Conservation (phyloP, 805 yeast species). For the Yarrowia phangngaensis region DNA sequence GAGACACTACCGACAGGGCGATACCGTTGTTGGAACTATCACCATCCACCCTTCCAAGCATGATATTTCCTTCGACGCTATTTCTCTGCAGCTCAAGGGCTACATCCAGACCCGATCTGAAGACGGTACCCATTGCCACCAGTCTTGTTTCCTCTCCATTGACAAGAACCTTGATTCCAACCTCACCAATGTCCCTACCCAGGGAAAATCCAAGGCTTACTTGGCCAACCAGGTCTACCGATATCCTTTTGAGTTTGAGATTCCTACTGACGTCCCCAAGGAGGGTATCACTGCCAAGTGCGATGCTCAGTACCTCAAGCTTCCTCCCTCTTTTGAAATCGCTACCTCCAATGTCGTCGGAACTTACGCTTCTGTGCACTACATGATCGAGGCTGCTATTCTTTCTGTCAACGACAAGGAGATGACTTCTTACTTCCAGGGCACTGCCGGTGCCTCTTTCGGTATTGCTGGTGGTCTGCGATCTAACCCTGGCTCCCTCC, state of each 20-base stretch:
- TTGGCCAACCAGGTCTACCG: slow-evolving; percentile 25
- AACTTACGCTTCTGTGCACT: slow-evolving; percentile 21
- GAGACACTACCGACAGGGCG: slow-evolving; percentile 25
- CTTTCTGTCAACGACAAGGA: slow-evolving; percentile 18
- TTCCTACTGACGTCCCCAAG: slow-evolving; percentile 17
- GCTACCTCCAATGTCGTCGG: slow-evolving; percentile 22
- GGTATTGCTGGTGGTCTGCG: slow-evolving; percentile 23
- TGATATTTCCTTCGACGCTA: slow-evolving; percentile 19
- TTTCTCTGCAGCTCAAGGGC: slow-evolving; percentile 26
- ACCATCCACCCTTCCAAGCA: slow-evolving; percentile 23
- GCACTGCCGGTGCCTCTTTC: slow-evolving; percentile 19
- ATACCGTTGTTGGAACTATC: slow-evolving; percentile 10
- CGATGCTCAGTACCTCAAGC: slow-evolving; percentile 24
- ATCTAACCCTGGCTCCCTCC: slow-evolving; percentile 24
- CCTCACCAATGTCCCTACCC: slow-evolving; percentile 21
- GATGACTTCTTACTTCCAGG: slow-evolving; percentile 24
- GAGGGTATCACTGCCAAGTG: slow-evolving; percentile 22
- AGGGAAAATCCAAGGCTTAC: slow-evolving; percentile 25
- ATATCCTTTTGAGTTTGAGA: slow-evolving; percentile 20
- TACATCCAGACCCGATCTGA: slow-evolving; percentile 25
- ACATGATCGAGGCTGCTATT: slow-evolving; percentile 17
- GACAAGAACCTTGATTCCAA: slow-evolving; percentile 26
- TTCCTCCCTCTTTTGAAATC: slow-evolving; percentile 21
- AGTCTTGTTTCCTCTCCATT: slow-evolving; percentile 20
- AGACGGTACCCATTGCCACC: slow-evolving; percentile 25